These are phyloP conservation scores for Arthrobotrys pseudoclavata DNA, from an alignment of 2,329 filamentous ascomycete genomes.

Conservation along the genomic window DNA sequence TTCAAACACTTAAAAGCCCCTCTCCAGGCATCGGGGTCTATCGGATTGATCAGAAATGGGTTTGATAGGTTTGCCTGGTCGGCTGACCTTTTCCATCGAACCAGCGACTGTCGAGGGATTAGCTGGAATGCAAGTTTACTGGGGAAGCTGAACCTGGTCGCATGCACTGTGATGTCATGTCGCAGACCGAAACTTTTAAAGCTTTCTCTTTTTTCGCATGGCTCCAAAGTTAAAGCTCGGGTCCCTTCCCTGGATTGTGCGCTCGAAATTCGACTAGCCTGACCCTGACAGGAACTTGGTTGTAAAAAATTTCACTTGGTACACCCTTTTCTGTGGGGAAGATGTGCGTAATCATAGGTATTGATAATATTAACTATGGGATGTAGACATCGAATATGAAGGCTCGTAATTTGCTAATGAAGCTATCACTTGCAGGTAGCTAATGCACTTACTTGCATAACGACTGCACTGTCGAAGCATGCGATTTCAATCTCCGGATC, in stretches of 20 bases:
- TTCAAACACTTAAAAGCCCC: constrained; percentile 16
- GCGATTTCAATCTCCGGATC: constrained; percentile 17
- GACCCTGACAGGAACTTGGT: constrained; percentile 12
- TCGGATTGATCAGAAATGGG: constrained; percentile 26
- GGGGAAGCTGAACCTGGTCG: constrained; percentile 46
- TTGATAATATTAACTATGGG: constrained; percentile 12
- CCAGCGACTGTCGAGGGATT: constrained; percentile 45
- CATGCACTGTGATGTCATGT: constrained; percentile 59
- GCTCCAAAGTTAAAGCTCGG: constrained; percentile 31
- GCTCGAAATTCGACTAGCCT: constrained; percentile 36
- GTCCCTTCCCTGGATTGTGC: constrained; percentile 25
- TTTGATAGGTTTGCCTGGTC: constrained; percentile 43
- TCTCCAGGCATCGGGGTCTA: constrained; percentile 49
- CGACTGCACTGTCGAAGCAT: not conserved
- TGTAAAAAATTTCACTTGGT: not conserved
- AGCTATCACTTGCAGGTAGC: constrained; percentile 37
- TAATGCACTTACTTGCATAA: constrained; percentile 59
- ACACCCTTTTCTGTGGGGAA: constrained; percentile 10
- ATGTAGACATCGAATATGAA: not conserved
- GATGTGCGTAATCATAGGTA: constrained; percentile 35
- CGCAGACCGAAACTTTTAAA: constrained; percentile 22
- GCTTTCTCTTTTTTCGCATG: constrained; percentile 9
- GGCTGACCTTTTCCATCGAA: constrained; percentile 53
- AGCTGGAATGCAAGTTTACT: constrained; percentile 47
- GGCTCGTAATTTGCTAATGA: constrained; percentile 15